Base-by-base conservation (phyloP, 371 early-diverging fungal genomes). In the Mucor ambiguus region DNA sequence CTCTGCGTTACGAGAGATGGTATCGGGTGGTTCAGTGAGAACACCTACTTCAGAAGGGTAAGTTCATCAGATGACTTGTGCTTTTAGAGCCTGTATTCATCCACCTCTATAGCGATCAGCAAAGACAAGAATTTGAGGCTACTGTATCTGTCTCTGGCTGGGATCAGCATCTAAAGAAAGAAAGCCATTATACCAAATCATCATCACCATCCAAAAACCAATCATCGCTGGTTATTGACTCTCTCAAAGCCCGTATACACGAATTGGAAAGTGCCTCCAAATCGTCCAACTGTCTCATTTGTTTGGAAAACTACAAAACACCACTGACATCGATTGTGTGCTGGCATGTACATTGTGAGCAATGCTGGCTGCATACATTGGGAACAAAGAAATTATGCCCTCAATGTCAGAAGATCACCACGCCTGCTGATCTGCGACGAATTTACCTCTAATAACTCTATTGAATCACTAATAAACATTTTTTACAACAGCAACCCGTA, bases 331-430 rank as follows among this genome's bases (percentile, higher is more conserved):
- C 94, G 0, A 90, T 93, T 56, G 85, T 89, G 14, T 96, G 96
- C 73, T 96, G 96, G 96, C 96, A 96, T 81, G 96, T 95, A 5
- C 92, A 93, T 61, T 96, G 96, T 72, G 91, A 94, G 67, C 79
- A 82, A 58, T 95, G 96, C 69, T 96, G 96, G 96, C 80, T 95
- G 63, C 87, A 87, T 37, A 91, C 93, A 0, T 74, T 96, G n/a
- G 94, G 92, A 4, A 82, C 88, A 30, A 95, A 95, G 66, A 92
- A 94, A 60, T 79, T 95, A 4, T 96, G 96, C 65, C 96, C 96
- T 18, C 95, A 95, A 72, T 95, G 95, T 73, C 92, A 93, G 72
- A 90, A 88, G 61, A 95, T 96, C 55, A 95, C 95, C 0, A 85
- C 89, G 12, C 93, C 96, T 4, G 76, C 88, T 20, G 95, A 95